Evolutionary conservation across 768 basidiomycete species (phyloP), one percentile per base, ranked within the genome.

Genomic region (Lactifluus subvellereus): DNA sequence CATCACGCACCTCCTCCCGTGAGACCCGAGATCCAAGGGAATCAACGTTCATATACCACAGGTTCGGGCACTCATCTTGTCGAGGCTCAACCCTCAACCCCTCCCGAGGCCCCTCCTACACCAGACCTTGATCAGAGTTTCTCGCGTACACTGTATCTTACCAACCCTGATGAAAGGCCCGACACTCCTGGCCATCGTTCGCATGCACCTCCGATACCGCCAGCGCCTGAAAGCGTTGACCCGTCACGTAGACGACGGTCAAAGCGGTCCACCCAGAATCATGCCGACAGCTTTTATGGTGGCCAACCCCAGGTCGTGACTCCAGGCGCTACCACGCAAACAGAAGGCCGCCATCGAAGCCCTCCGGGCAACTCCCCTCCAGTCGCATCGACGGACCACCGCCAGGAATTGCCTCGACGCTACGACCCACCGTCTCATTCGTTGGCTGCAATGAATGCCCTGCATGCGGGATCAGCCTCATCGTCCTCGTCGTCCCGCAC

Each of bases 401-500:
- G 30, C 30, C 37, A 59, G 14, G 50, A 55, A 35, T n/a, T 7
- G 1, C 43, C 60, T 22, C 66, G 60, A 30, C 66, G 54, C n/a
- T 66, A 60, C 27, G 65, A 62, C 35, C 60, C 61, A 20, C 60
- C 64, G 4, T 66, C 66, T 3, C 65, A 66, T 51, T 42, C 64
- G 10, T 0, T 66, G 27, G 65, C 64, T 11, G 37, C 57, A 11
- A 49, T 66, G 43, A 59, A 59, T 33, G 51, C 9, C 10, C 54
- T 51, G 40, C 54, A 20, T 40, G 30, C 65, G 5, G 20, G 51
- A 32, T 68, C 68, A 33, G 47, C 42, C 40, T 38, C 51, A 32
- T 60, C 64, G 6, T 27, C 57, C 14, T 66, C 67, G 11, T 60
- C 66, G 0, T 55, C 45, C 18, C 60, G 49, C 16, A 45, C 55